Base-by-base conservation (phyloP, 2,329 filamentous ascomycete genomes). In the Sodiomyces alkalinus region DNA sequence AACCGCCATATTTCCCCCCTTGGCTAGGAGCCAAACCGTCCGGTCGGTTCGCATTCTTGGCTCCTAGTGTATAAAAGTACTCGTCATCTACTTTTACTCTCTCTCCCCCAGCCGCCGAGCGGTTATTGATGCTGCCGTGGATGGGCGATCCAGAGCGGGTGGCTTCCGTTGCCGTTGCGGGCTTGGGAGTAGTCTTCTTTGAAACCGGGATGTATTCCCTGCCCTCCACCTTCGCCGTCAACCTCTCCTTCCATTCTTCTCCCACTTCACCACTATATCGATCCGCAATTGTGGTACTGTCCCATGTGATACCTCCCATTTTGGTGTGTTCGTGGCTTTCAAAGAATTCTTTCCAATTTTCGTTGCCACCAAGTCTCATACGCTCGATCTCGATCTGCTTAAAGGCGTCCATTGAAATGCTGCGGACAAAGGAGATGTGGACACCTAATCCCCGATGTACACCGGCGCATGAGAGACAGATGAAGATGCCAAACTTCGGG, bases 371-470 rank as follows among this genome's bases (percentile, higher is more conserved):
- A 14, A 80, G 64, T 33, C 86, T 74, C 90, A 98, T 96, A 41
- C 86, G 79, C 55, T 82, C 77, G 45, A 96, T 87, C 56, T 98
- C 90, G 44, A 70, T 69, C 39, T 74, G 72, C 55, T 98, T 98
- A 64, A 98, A 96, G 32, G 85, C 85, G 59, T 98, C 90, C 90
- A 98, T 98, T 36, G 83, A 93, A 47, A 96, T 90, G 46, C 80
- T 90, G 34, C 90, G 80, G 39, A 98, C 86, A 58, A 98, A 98
- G 50, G 85, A 93, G 53, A 98, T 93, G 62, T 98, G 90, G 19
- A 98, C 90, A 36, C 90, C 90, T 17, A 98, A 73, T 3, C 85
- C 85, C 38, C 90, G 80, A 58, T 98, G 90, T 29, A 90, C 81
- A 42, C 90, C 90, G 19, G 86, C 87, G 62, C 90, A 98, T 38